These are phyloP conservation scores for Cordia subcordata DNA, from an alignment of 257 asterid species.

Conservation along the genomic window DNA sequence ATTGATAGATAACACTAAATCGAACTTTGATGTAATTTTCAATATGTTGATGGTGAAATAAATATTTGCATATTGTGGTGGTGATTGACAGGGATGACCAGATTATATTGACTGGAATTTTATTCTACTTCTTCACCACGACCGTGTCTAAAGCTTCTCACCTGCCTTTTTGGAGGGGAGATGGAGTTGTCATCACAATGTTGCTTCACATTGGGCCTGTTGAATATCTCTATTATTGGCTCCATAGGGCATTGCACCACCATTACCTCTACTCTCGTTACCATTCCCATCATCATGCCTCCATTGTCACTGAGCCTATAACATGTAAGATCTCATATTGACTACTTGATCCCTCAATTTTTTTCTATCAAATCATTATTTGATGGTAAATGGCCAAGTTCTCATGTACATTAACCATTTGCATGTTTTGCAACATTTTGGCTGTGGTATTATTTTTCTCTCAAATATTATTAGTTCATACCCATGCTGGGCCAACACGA, in stretches of 20 bases:
- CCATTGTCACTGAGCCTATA: slow-evolving; percentile 87
- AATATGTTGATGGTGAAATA: neutral
- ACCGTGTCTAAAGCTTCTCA: slow-evolving; percentile 16
- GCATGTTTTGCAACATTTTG: too few species aligned
- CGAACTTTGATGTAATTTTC: too few species aligned
- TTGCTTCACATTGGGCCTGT: slow-evolving; percentile 71
- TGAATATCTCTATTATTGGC: slow-evolving; percentile 88
- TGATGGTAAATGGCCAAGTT: too few species aligned
- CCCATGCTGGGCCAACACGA: too few species aligned
- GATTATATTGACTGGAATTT: slow-evolving; percentile 59
- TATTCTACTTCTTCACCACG: slow-evolving; percentile 39
- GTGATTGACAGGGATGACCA: slow-evolving; percentile 70
- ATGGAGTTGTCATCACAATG: slow-evolving; percentile 47
- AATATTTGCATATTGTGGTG: neutral
- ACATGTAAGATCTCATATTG: slow-evolving; percentile 46
- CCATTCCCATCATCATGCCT: slow-evolving; percentile 93
- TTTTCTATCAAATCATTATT: neutral
- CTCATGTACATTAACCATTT: too few species aligned
- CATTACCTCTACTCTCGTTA: slow-evolving; percentile 83
- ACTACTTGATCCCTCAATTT: neutral
- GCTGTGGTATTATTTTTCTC: too few species aligned
- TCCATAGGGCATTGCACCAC: slow-evolving; percentile 92
- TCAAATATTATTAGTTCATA: too few species aligned
- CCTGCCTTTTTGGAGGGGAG: slow-evolving; percentile 65
- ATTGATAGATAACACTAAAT: too few species aligned